phyloP scores from a whole-genome alignment of 805 yeast species.

The Cephaloascus albidus region DNA sequence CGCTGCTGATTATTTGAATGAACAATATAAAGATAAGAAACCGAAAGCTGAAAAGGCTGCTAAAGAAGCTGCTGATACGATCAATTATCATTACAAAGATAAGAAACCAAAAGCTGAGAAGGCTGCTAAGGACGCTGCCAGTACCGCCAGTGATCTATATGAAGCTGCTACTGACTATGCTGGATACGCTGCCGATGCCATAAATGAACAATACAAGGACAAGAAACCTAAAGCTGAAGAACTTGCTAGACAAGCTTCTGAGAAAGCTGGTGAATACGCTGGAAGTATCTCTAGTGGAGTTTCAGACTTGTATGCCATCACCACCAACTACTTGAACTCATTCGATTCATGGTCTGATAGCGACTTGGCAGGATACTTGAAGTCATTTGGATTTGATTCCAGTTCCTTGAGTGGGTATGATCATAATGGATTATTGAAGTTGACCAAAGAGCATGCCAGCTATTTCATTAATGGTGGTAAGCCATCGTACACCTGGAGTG shows the following conservation, averaged over 20 bases:
- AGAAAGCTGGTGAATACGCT: neutral
- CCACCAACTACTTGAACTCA: constrained; percentile 8
- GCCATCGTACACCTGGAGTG: neutral
- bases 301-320: constrained; percentile 1
- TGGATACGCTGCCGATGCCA: constrained; percentile 1
- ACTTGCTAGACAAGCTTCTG: neutral
- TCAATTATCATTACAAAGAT: constrained; percentile 1
- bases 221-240: constrained; percentile 1
- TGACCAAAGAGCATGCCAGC: neutral
- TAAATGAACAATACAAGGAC: constrained; percentile 1
- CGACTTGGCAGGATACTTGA: constrained; percentile 30
- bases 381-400: constrained; percentile 28
- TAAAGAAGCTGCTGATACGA: constrained; percentile 2
- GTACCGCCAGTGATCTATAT: neutral
- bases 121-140: neutral
- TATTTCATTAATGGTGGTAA: neutral
- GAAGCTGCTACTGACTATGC: constrained; percentile 1
- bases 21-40: constrained; percentile 5
- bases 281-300: constrained; percentile 1
- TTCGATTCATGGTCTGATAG: constrained; percentile 31
- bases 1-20: constrained; percentile 4
- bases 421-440: neutral
- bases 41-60: constrained; percentile 6
- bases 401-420: neutral
- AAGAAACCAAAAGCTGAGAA: constrained; percentile 1